Conservation (phyloP, 306 rosid species). For the Lablab purpureus region DNA sequence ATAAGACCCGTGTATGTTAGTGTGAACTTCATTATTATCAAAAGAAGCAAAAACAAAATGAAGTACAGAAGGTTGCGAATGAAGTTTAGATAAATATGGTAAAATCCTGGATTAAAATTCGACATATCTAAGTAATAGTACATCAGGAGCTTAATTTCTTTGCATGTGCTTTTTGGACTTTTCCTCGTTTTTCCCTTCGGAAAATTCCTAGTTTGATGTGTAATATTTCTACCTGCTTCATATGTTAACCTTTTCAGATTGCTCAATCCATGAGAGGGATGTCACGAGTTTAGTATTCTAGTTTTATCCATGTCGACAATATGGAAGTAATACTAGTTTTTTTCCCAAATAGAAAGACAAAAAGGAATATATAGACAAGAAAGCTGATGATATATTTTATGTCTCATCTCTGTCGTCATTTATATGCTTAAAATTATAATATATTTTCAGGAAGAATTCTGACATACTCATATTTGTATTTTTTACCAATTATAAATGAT, state of each 20-base stretch:
- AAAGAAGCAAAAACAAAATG: constrained; percentile 33
- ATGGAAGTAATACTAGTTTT: not conserved
- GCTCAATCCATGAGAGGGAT: constrained; percentile 3
- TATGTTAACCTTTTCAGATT: constrained; percentile 17
- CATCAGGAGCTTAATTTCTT: constrained; percentile 12
- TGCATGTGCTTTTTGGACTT: not conserved
- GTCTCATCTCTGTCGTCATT: not conserved
- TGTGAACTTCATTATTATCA: constrained; percentile 8
- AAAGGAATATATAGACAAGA: not conserved
- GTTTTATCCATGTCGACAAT: too few relatives aligned
- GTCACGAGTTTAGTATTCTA: not conserved
- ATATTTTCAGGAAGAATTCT: not conserved
- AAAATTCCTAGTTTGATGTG: constrained; percentile 8
- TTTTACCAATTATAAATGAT: not conserved
- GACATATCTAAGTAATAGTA: constrained; percentile 9
- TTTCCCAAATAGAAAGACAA: not conserved
- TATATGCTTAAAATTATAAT: constrained; percentile 16
- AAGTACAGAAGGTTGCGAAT: constrained; percentile 4
- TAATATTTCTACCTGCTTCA: constrained; percentile 23
- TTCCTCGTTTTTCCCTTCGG: not conserved
- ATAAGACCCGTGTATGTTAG: constrained; percentile 6
- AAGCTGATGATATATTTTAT: not conserved
- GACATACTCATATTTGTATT: constrained; percentile 19
- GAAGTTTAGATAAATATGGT: constrained; percentile 26
- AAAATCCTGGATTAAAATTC: constrained; percentile 19